Evolutionary conservation across 805 yeast species (phyloP).

Genomic region (Starmerella stigmatis): DNA sequence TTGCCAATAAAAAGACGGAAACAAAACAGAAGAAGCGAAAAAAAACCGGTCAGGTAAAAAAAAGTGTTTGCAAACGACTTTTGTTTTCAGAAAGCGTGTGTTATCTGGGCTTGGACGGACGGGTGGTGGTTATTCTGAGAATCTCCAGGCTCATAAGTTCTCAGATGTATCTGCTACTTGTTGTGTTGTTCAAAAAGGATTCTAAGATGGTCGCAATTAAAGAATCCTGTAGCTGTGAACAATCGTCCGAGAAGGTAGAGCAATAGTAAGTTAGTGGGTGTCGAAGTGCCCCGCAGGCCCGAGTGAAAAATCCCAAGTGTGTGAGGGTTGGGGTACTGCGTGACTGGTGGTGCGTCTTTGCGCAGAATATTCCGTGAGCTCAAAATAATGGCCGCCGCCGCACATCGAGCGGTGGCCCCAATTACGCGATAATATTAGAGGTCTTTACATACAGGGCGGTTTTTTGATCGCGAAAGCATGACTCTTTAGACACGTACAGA

Average conservation of each 20-base stretch:
- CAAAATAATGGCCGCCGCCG: no score
- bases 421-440: no score
- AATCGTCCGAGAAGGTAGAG: neutral
- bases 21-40: constrained; percentile 14
- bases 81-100: constrained; percentile 16
- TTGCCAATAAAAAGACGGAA: neutral
- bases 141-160: constrained; percentile 20
- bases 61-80: constrained; percentile 7
- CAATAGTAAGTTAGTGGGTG: neutral
- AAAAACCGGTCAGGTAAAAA: constrained; percentile 14
- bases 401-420: no score
- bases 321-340: neutral
- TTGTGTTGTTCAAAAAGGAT: neutral
- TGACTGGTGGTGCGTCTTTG: neutral
- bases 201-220: neutral
- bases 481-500: no score
- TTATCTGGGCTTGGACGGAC: constrained; percentile 22
- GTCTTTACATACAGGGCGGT: no score
- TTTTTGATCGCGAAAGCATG: no score
- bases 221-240: constrained; percentile 1
- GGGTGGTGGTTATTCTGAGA: constrained; percentile 20
- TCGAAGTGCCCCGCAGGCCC: neutral
- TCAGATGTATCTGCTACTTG: neutral
- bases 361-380: neutral
- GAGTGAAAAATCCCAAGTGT: constrained; percentile 2